Base-by-base conservation (phyloP, 495 filamentous ascomycete genomes). In the Tuber magnatum region DNA sequence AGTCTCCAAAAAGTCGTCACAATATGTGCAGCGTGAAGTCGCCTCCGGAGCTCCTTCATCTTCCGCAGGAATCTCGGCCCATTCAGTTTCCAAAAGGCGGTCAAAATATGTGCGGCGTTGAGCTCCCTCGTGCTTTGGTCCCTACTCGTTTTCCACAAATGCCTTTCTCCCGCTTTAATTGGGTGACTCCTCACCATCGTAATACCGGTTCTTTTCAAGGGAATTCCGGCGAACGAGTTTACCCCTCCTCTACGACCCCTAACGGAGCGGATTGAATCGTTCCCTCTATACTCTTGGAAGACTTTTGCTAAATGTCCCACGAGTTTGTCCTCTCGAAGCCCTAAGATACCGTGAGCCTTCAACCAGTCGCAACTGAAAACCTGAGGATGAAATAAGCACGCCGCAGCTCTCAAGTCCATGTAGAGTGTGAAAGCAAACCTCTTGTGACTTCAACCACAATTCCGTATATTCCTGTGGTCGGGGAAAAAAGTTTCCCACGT, bases 361-460 rank as follows among this genome's bases (percentile, higher is more conserved):
- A 56, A 56, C 2, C 24, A 12, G 51, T 8, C 10, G 8, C 51
- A n/a, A 71, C 28, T 2, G 73, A n/a, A 39, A 76, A 35, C 39
- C 39, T 74, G 4, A 70, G 16, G 10, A 77, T 43, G 12, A 14
- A 61, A 32, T 61, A 61, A 61, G 51, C 28, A 3, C 7, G 32
- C 6, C 5, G 12, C 12, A 68, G 61, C 24, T 8, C 38, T 42
- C 9, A 71, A 43, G 22, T 16, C 20, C 0, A 4, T 28, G 14
- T n/a, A 16, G 7, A 22, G 12, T 32, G 28, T 18, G 20, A 38
- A 14, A 46, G 16, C 69, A 41, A 69, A 76, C 76, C 76, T 77
- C 56, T 39, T 76, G 74, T 18, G 39, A 74, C 40, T 72, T 41
- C 24, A 3, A n/a, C 69, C 73, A 76, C 43, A 77, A 42, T 35